A percentile compares a stretch with the other conserved stretches of the same genome.
Evolutionary conservation across 164 flowering plant genomes (phyloP).

Genomic region (Vitis cinerea): DNA sequence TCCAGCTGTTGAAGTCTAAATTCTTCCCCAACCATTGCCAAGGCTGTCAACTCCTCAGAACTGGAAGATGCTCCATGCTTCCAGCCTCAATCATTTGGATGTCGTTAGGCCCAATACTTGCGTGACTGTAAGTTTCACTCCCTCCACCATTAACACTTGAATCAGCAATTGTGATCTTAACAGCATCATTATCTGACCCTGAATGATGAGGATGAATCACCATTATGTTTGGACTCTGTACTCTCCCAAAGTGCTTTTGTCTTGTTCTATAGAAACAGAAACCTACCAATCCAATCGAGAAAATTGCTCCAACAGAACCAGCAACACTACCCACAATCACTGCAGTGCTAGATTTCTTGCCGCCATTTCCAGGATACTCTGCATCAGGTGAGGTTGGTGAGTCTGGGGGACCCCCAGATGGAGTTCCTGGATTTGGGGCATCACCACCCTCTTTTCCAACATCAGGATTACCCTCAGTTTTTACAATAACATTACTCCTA

Average conservation of each 20-base stretch:
- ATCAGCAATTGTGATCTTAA: slow-evolving; percentile 63
- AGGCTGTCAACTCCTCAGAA: too few relatives aligned
- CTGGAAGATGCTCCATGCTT: too few relatives aligned
- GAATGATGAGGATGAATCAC: slow-evolving; percentile 70
- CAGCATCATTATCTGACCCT: slow-evolving; percentile 52
- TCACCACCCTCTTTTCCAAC: slow-evolving; percentile 43
- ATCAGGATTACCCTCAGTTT: slow-evolving; percentile 44
- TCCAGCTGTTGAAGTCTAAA: too few relatives aligned
- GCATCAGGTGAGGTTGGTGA: background rate
- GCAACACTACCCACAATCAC: slow-evolving; percentile 43
- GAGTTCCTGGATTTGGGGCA: slow-evolving; percentile 22
- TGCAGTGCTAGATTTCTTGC: slow-evolving; percentile 27
- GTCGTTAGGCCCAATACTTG: too few relatives aligned
- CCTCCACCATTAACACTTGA: slow-evolving; percentile 38
- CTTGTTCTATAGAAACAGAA: slow-evolving; percentile 41
- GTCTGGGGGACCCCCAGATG: slow-evolving; percentile 17
- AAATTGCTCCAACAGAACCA: slow-evolving; percentile 31
- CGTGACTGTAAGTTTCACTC: too few relatives aligned
- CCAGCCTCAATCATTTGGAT: too few relatives aligned
- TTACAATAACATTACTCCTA: slow-evolving; percentile 33
- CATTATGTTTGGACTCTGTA: slow-evolving; percentile 50
- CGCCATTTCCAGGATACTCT: slow-evolving; percentile 1
- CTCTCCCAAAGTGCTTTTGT: slow-evolving; percentile 35
- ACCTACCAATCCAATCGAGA: slow-evolving; percentile 25
- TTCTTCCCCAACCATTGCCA: too few relatives aligned